Percentiles rank a stretch among this genome's conserved stretches.
phyloP scores from a whole-genome alignment of 768 basidiomycete species.

The Hericium alpestre region DNA sequence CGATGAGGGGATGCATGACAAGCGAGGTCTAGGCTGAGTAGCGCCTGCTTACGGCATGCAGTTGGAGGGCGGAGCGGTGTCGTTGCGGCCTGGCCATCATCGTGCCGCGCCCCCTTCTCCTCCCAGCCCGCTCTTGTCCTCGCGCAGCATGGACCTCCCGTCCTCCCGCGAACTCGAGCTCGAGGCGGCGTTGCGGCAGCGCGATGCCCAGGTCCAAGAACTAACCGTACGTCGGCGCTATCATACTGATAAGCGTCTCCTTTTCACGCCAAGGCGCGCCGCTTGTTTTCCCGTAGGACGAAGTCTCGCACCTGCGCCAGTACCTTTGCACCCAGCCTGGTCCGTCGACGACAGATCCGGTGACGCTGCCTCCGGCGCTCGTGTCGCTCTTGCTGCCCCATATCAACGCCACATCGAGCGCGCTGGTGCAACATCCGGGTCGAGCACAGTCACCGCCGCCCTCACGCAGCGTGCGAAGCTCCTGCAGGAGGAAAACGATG shows the following conservation, averaged over 20 bases:
- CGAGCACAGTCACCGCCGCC: slow-evolving; percentile 58
- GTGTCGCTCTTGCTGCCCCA: slow-evolving; percentile 62
- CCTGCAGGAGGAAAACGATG: slow-evolving; percentile 82
- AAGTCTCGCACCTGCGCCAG: slow-evolving; percentile 57
- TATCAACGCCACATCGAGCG: slow-evolving; percentile 33
- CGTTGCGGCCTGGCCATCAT: background rate
- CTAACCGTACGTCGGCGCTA: slow-evolving; percentile 49
- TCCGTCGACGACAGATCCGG: slow-evolving; percentile 47
- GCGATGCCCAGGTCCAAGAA: slow-evolving; percentile 61
- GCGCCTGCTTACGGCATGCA: slow-evolving; percentile 1
- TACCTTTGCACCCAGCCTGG: slow-evolving; percentile 52
- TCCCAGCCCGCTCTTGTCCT: slow-evolving; percentile 6
- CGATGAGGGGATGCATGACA: background rate
- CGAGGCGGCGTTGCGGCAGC: slow-evolving; percentile 64
- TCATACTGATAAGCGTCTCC: slow-evolving; percentile 3
- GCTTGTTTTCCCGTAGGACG: slow-evolving; percentile 42
- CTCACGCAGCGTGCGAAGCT: slow-evolving; percentile 62
- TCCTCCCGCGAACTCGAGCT: slow-evolving; percentile 71
- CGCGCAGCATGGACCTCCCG: slow-evolving; percentile 51
- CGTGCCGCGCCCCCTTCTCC: background rate
- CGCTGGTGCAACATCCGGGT: slow-evolving; percentile 18
- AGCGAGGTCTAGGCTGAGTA: background rate
- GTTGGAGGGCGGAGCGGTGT: background rate
- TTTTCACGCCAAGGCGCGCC: background rate
- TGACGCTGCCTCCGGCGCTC: slow-evolving; percentile 62